Evolutionary conservation across 2,329 filamentous ascomycete genomes (phyloP).

Genomic region (Cyanodermella asteris): DNA sequence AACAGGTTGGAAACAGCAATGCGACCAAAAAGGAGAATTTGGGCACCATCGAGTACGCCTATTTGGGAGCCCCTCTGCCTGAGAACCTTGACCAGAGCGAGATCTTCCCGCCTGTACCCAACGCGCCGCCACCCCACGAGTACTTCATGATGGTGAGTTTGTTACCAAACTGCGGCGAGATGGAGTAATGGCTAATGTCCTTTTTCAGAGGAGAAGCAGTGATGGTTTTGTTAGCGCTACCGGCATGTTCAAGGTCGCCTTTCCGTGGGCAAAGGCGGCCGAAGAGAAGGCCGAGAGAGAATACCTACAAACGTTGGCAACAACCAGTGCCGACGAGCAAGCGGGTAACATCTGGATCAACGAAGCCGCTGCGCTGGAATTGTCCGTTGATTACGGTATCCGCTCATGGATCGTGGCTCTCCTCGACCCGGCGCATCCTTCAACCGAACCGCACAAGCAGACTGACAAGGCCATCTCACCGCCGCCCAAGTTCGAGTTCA

Average conservation of each 20-base stretch:
- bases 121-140: constrained; percentile 48
- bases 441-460: constrained; percentile 40
- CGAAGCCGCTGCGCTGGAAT: constrained; percentile 51
- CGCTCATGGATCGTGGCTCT: constrained; percentile 76
- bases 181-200: constrained; percentile 4
- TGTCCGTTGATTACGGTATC: constrained; percentile 77
- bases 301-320: constrained; percentile 62
- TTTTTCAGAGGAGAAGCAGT: constrained; percentile 34
- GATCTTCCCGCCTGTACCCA: constrained; percentile 59
- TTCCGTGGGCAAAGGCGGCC: constrained; percentile 38
- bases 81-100: constrained; percentile 73
- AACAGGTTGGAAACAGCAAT: constrained; percentile 45
- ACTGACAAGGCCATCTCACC: constrained; percentile 52
- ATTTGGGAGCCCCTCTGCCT: constrained; percentile 76
- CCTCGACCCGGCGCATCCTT: constrained; percentile 67
- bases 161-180: background rate
- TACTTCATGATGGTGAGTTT: constrained; percentile 74
- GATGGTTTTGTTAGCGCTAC: constrained; percentile 45
- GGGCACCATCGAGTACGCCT: constrained; percentile 85
- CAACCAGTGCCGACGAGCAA: constrained; percentile 75
- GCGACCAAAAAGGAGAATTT: constrained; percentile 52
- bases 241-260: constrained; percentile 49
- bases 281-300: constrained; percentile 39
- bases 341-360: constrained; percentile 95
- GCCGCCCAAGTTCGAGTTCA: constrained; percentile 56